Conservation (phyloP, 179 eudicot species). For the Beta lomatogona region DNA sequence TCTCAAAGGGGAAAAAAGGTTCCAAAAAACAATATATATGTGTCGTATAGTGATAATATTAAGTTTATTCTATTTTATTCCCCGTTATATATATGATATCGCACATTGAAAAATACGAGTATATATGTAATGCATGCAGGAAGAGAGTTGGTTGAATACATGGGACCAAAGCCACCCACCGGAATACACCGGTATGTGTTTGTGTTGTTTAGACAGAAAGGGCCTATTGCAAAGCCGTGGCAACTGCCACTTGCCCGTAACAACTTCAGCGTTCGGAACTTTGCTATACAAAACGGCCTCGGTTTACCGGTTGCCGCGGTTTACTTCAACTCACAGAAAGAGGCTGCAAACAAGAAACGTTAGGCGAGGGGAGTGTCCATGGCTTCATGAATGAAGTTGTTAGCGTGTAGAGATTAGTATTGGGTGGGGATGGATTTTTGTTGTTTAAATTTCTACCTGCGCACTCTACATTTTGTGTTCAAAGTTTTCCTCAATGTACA, state of each 20-base stretch:
- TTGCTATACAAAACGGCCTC: slow-evolving; percentile 27
- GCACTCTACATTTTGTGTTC: background rate
- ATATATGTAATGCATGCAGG: slow-evolving; percentile 23
- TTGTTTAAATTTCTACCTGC: background rate
- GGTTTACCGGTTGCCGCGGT: slow-evolving; percentile 40
- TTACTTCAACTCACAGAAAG: slow-evolving; percentile 45
- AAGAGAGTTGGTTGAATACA: slow-evolving; percentile 39
- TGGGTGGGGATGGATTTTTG: background rate
- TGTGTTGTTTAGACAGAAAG: slow-evolving; percentile 32
- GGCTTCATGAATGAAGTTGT: too few relatives aligned
- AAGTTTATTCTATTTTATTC: too few relatives aligned
- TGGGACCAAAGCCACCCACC: slow-evolving; percentile 41
- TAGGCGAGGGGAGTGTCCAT: too few relatives aligned
- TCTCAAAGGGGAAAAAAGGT: too few relatives aligned
- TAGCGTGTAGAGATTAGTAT: too few relatives aligned
- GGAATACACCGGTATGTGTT: slow-evolving; percentile 45
- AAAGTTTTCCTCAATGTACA: too few relatives aligned
- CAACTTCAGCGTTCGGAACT: slow-evolving; percentile 38
- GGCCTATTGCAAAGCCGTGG: background rate
- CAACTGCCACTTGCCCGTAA: slow-evolving; percentile 24
- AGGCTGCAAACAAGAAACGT: slow-evolving; percentile 22
- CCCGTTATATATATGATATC: too few relatives aligned
- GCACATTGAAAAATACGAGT: background rate
- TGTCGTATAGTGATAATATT: too few relatives aligned
- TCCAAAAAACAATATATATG: too few relatives aligned